A percentile compares a stretch with the other conserved stretches of the same genome.
Evolutionary conservation across 345 rosid genomes (phyloP).

Genomic region (Eucalyptus polybractea): DNA sequence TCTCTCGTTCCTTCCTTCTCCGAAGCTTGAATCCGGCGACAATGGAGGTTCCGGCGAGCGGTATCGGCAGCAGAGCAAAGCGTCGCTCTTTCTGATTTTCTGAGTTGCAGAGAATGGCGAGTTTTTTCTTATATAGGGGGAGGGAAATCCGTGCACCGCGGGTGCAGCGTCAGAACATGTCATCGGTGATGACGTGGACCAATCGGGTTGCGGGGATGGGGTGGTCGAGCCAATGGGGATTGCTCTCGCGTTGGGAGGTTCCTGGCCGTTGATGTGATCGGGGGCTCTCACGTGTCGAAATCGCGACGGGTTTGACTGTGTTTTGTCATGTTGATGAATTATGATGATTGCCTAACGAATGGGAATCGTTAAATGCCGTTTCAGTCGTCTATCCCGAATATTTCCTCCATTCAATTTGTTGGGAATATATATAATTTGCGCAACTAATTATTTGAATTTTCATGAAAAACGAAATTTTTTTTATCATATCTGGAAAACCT

Average conservation of each 20-base stretch:
- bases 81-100: background rate
- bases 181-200: conserved; percentile 54
- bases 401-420: background rate
- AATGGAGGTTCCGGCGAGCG: background rate
- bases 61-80: background rate
- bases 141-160: background rate
- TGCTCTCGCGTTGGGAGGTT: conserved; percentile 24
- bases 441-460: background rate
- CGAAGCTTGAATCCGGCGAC: background rate
- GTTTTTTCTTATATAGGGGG: background rate
- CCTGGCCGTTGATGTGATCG: conserved; percentile 16
- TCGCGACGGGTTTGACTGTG: background rate
- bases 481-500: too few species aligned
- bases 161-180: conserved; percentile 12
- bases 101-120: background rate
- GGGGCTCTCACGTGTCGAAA: background rate
- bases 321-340: background rate
- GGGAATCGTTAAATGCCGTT: background rate
- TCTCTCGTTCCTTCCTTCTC: background rate
- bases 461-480: rapidly evolving
- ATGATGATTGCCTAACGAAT: background rate
- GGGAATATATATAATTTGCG: background rate
- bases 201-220: conserved; percentile 1
- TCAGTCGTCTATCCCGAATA: too few species aligned
- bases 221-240: conserved; percentile 17